phyloP scores from a whole-genome alignment of 306 rosid genomes.

The Oemleria cerasiformis region DNA sequence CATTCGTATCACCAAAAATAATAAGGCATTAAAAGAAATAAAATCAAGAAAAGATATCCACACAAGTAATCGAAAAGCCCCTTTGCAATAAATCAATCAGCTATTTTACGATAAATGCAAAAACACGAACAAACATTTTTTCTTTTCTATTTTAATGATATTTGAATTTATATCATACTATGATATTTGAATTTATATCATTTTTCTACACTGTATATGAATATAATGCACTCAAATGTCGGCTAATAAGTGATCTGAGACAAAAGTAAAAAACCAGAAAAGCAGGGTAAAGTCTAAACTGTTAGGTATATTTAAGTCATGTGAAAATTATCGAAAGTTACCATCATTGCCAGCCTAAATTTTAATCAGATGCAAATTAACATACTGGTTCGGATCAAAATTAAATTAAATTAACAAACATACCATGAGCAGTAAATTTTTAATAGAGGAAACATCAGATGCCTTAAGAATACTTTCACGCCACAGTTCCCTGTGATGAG shows the following conservation, averaged over 20 bases:
- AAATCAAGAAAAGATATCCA: conserved; percentile 1
- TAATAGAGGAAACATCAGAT: conserved; percentile 54
- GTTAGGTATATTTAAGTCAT: background rate
- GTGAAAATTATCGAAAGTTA: too few relatives aligned
- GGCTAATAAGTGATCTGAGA: background rate
- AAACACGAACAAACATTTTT: background rate
- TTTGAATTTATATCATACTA: background rate
- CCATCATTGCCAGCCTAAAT: background rate
- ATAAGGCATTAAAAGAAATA: conserved; percentile 18
- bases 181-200: background rate
- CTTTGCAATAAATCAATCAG: background rate
- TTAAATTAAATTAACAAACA: conserved; percentile 29
- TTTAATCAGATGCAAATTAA: conserved; percentile 5
- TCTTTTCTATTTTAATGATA: background rate
- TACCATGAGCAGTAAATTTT: conserved; percentile 70
- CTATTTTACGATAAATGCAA: background rate
- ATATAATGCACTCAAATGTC: background rate
- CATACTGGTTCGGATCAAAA: background rate
- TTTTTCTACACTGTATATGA: background rate
- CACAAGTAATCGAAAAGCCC: background rate
- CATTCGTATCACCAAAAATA: conserved; percentile 20
- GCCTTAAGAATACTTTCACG: conserved; percentile 54
- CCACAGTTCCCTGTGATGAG: conserved; percentile 56
- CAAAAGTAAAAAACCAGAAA: background rate
- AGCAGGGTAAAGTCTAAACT: background rate